phyloP scores from a whole-genome alignment of 345 rosid genomes.

The Nasturtium officinale region DNA sequence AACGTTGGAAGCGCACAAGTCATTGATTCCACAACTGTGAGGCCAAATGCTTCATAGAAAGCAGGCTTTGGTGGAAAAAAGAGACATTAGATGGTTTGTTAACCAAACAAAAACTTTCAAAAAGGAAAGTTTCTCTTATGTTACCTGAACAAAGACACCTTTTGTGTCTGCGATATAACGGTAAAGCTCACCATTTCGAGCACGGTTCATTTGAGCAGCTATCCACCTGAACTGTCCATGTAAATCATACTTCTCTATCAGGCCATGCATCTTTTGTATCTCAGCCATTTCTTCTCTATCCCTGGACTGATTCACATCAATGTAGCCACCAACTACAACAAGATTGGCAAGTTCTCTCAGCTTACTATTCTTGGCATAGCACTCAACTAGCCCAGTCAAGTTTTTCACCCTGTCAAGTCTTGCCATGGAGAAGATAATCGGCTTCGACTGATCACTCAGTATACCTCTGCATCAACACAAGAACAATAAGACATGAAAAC shows the following conservation, averaged over 20 bases:
- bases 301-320: slow-evolving; percentile 48
- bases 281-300: slow-evolving; percentile 61
- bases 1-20: slow-evolving; percentile 62
- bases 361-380: slow-evolving; percentile 49
- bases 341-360: slow-evolving; percentile 57
- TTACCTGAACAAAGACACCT: slow-evolving; percentile 57
- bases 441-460: slow-evolving; percentile 53
- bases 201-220: slow-evolving; percentile 59
- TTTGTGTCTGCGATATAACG: slow-evolving; percentile 56
- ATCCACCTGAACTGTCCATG: slow-evolving; percentile 62
- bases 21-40: slow-evolving; percentile 63
- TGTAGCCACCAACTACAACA: slow-evolving; percentile 54
- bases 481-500: slow-evolving; percentile 12
- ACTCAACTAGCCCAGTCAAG: slow-evolving; percentile 62
- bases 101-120: background rate
- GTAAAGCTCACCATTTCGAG: slow-evolving; percentile 61
- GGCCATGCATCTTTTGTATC: slow-evolving; percentile 54
- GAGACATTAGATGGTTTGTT: background rate
- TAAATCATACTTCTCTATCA: slow-evolving; percentile 52
- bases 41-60: slow-evolving; percentile 63
- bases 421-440: slow-evolving; percentile 71
- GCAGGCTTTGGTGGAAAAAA: slow-evolving; percentile 47
- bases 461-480: slow-evolving; percentile 45
- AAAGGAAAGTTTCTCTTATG: background rate
- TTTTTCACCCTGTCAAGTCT: slow-evolving; percentile 65